Base-by-base conservation (phyloP, 1,284 basidiomycete species). In the Volvariella surrecta region DNA sequence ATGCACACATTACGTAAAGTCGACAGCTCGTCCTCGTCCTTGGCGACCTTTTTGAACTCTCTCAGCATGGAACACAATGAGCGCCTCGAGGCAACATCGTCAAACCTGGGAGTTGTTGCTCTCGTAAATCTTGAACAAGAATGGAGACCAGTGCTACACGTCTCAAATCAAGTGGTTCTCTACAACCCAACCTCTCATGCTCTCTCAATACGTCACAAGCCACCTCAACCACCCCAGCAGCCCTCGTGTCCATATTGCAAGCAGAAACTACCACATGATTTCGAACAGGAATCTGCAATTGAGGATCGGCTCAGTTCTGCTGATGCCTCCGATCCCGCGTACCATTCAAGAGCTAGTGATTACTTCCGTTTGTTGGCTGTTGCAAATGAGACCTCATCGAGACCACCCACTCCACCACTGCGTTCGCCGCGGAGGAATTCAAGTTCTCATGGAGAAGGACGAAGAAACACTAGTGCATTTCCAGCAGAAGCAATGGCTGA, bases 111-210 rank as follows among this genome's bases (percentile, higher is more conserved):
- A 15, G 38, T 52, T 17, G 48, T 48, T 15, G 44, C 52, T 13
- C 45, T 48, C n/a, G 18, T 47, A 19, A 30, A 21, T 9, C 39
- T 46, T 3, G 50, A 49, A 2, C 50, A 60, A 28, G 65, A 69
- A 40, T 87, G 84, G 83, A 79, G 73, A 43, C 76, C 82, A 3
- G 84, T 88, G 48, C 67, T 86, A 17, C 84, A 85, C 43, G 76
- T 78, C 3, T 82, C 86, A 0, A 86, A 89, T 60, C 89, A 92
- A 57, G 79, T 93, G 43, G 89, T 94, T 20, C 72, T 93, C 15
- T 94, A 93, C 64, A 89, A 93, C 56, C 80, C 89, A 0, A 82
- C 76, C 1, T 90, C 86, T 0, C 89, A 93, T 58, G 89, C 88
- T 0, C 68, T 94, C 10, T 75, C 86, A 18, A 84, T 94, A 43